phyloP scores from a whole-genome alignment of 441 rosid genomes.

The Francoa sonchifolia region DNA sequence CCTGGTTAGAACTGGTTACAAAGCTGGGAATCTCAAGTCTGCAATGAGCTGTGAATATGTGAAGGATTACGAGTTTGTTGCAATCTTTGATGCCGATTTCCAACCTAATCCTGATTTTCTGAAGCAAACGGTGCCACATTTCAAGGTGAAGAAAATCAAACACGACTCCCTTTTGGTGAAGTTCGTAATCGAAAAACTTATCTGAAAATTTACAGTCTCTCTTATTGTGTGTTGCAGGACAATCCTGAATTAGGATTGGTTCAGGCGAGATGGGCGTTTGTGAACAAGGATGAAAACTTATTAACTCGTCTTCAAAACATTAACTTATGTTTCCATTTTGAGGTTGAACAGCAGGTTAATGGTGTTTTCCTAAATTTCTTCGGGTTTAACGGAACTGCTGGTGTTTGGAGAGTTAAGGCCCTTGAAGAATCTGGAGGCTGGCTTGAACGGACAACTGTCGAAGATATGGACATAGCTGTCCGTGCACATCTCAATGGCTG shows the following conservation, averaged over 20 bases:
- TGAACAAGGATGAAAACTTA: slow-evolving; percentile 86
- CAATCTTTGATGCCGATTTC: slow-evolving; percentile 88
- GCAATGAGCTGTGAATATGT: slow-evolving; percentile 82
- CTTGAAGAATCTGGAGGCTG: slow-evolving; percentile 91
- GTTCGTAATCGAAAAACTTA: background rate
- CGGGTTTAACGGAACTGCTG: slow-evolving; percentile 95
- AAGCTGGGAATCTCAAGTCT: slow-evolving; percentile 95
- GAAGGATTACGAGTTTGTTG: slow-evolving; percentile 67
- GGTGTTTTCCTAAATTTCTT: slow-evolving; percentile 78
- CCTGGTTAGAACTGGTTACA: slow-evolving; percentile 68
- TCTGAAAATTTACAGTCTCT: background rate
- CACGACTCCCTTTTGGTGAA: background rate
- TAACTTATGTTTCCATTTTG: slow-evolving; percentile 83
- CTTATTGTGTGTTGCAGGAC: slow-evolving; percentile 32
- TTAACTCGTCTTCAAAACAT: slow-evolving; percentile 87
- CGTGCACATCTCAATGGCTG: slow-evolving; percentile 93
- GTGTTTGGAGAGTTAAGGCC: slow-evolving; percentile 90
- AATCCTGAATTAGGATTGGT: slow-evolving; percentile 79
- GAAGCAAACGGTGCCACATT: slow-evolving; percentile 69
- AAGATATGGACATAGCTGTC: slow-evolving; percentile 95
- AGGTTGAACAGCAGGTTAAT: slow-evolving; percentile 91
- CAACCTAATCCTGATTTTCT: slow-evolving; percentile 77
- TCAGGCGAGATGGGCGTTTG: slow-evolving; percentile 87
- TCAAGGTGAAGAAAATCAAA: slow-evolving; percentile 41
- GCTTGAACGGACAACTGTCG: slow-evolving; percentile 91